These are phyloP conservation scores for Trametes gibbosa DNA, from an alignment of 768 basidiomycete genomes.

Conservation along the genomic window DNA sequence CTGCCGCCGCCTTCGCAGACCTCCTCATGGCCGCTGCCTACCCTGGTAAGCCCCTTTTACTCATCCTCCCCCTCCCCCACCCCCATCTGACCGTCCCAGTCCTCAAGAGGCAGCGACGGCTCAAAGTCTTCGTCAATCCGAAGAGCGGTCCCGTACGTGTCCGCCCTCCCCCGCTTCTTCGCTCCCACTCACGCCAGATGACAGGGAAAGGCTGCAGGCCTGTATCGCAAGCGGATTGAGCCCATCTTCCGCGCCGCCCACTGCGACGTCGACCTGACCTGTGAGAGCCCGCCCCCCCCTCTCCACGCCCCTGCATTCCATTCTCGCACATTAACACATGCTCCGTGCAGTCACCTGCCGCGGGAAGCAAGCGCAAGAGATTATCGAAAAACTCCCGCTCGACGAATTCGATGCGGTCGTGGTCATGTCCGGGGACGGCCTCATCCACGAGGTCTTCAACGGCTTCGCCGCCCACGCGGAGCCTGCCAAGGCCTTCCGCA, in stretches of 20 bases:
- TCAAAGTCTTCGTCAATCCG: constrained; percentile 80
- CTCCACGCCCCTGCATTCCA: background rate
- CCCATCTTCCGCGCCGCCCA: constrained; percentile 71
- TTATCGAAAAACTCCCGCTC: constrained; percentile 54
- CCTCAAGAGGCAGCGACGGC: constrained; percentile 48
- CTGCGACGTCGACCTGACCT: constrained; percentile 57
- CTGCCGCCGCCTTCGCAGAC: constrained; percentile 51
- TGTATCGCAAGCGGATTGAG: constrained; percentile 58
- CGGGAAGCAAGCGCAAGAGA: constrained; percentile 61
- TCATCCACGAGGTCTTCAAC: constrained; percentile 81
- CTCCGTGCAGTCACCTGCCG: constrained; percentile 57
- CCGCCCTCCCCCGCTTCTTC: background rate
- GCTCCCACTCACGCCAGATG: constrained; percentile 5
- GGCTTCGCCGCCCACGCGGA: constrained; percentile 69
- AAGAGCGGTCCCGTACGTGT: constrained; percentile 67
- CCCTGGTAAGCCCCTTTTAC: constrained; percentile 42
- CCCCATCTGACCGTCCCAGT: constrained; percentile 33
- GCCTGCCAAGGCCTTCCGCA: constrained; percentile 56
- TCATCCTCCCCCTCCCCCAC: background rate
- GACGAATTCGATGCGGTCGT: constrained; percentile 66
- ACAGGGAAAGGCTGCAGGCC: constrained; percentile 58
- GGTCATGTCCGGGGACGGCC: constrained; percentile 79
- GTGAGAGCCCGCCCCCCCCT: constrained; percentile 40
- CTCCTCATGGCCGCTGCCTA: constrained; percentile 58
- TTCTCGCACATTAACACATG: no score